phyloP scores from a whole-genome alignment of 2,329 filamentous ascomycete genomes.

The Cucurbitaria berberidis region DNA sequence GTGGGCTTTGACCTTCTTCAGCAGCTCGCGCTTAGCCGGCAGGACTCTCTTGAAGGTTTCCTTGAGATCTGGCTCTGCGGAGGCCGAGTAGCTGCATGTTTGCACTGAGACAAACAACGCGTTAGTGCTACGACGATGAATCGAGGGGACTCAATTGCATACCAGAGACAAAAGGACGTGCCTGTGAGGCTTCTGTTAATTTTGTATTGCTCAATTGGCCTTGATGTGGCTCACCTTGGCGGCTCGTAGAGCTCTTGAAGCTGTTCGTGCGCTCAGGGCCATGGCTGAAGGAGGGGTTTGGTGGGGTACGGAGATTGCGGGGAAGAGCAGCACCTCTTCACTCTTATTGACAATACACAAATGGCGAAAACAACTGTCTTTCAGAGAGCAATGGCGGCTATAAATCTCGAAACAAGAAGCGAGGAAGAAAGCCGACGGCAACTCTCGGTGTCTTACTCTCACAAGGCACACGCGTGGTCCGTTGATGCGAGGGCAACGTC shows the following conservation, averaged over 20 bases:
- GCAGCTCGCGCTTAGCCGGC: conserved; percentile 88
- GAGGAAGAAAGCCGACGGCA: conserved; percentile 33
- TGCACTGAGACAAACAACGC: conserved; percentile 38
- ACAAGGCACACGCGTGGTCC: conserved; percentile 25
- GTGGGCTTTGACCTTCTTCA: conserved; percentile 92
- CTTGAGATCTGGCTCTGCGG: conserved; percentile 87
- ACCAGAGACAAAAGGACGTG: conserved; percentile 46
- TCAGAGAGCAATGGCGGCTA: conserved; percentile 2
- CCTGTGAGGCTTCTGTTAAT: conserved; percentile 29
- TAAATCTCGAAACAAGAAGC: conserved; percentile 7
- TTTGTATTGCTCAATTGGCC: background rate
- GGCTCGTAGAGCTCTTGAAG: conserved; percentile 67
- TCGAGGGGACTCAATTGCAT: conserved; percentile 32
- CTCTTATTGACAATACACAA: conserved; percentile 20
- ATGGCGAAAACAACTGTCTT: conserved; percentile 7
- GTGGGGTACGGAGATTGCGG: conserved; percentile 29
- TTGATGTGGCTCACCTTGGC: conserved; percentile 61
- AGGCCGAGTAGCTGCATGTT: conserved; percentile 70
- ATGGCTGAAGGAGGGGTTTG: conserved; percentile 54
- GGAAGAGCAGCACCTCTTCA: conserved; percentile 19
- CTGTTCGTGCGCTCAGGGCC: conserved; percentile 68
- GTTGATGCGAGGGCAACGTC: conserved; percentile 35
- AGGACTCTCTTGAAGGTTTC: conserved; percentile 81
- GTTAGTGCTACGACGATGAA: conserved; percentile 16
- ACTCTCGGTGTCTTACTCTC: conserved; percentile 35